A percentile compares a stretch with the other conserved stretches of the same genome.
These are phyloP conservation scores for Lentinula aciculospora DNA, from an alignment of 768 basidiomycete genomes.

Conservation along the genomic window DNA sequence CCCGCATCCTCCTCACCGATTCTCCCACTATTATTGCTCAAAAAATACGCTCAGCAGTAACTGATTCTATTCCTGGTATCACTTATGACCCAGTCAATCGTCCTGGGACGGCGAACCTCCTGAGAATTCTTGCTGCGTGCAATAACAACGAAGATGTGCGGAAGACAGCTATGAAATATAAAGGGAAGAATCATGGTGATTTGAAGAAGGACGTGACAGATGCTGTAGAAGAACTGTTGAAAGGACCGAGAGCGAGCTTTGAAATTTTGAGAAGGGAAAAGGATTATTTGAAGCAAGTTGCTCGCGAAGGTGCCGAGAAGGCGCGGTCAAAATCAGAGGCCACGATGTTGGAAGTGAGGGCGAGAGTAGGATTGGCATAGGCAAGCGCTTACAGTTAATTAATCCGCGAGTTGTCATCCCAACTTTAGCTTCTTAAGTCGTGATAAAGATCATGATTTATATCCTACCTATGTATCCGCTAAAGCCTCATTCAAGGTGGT, in stretches of 20 bases:
- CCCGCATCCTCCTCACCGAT: conserved; percentile 87
- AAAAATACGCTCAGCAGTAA: conserved; percentile 80
- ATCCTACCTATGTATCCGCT: too few species aligned
- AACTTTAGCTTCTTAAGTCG: too few species aligned
- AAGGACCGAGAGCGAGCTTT: conserved; percentile 64
- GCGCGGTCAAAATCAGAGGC: conserved; percentile 55
- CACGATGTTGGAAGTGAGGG: conserved; percentile 67
- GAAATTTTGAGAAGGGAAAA: conserved; percentile 54
- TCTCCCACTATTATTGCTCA: conserved; percentile 46
- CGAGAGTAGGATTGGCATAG: conserved; percentile 43
- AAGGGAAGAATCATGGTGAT: conserved; percentile 50
- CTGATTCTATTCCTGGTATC: conserved; percentile 72
- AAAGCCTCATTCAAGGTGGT: too few species aligned
- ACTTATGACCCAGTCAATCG: conserved; percentile 77
- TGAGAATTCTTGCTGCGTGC: conserved; percentile 77
- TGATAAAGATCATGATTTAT: too few species aligned
- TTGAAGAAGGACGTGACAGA: conserved; percentile 75
- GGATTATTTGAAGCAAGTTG: conserved; percentile 56
- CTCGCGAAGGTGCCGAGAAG: conserved; percentile 53
- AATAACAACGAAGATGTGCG: conserved; percentile 34
- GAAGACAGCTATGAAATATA: conserved; percentile 45
- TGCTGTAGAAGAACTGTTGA: conserved; percentile 64
- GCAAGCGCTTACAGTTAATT: not conserved
- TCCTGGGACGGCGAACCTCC: conserved; percentile 79
- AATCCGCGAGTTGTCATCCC: too few species aligned